Base-by-base conservation (phyloP, 169 alveolate species). In the Neospora caninum region DNA sequence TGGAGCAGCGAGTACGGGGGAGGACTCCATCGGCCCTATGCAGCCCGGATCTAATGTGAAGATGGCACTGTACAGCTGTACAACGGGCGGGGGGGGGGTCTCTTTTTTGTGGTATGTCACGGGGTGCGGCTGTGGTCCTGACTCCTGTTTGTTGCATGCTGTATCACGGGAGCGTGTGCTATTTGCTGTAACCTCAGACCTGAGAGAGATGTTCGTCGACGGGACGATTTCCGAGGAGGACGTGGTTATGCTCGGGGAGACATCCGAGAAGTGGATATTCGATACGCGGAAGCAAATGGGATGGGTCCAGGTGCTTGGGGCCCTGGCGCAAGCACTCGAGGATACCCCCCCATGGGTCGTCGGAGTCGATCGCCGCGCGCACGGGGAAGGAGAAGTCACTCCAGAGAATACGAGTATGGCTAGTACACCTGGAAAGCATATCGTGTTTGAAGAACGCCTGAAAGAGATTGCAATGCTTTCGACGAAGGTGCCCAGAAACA, bases 321-420 rank as follows among this genome's bases (percentile, higher is more conserved):
- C 9, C 53, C 45, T 22, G 39, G 45, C 7, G 87, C 34, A 34
- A 29, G 87, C 42, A 34, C 18, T 9, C 78, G 78, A 29, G 84
- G 45, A 6, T 27, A 34, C 29, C 45, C 45, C 0, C 49, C 49
- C 43, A 0, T n/a, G 29, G 25, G 84, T 18, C 41, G 84, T 34
- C 58, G 89, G 29, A 82, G 89, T 69, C 34, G 89, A 31, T 82
- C 89, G 89, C 89, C 89, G 70, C 58, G 54, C 13, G 38, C 49
- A 41, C 49, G 89, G 7, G 67, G 89, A 82, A 43, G 89, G 39
- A 43, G 89, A 38, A 39, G 67, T 4, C 41, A 41, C 41, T 42
- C 89, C 38, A 0, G 89, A 41, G 89, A 82, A 41, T 82, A 82
- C 69, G 69, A 82, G 89, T 82, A 82, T 69, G 89, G 89, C 38